Evolutionary conservation across 176 grass and related monocot genomes (phyloP), one percentile per base, ranked within the genome.

Genomic region (Triticum monococcum): DNA sequence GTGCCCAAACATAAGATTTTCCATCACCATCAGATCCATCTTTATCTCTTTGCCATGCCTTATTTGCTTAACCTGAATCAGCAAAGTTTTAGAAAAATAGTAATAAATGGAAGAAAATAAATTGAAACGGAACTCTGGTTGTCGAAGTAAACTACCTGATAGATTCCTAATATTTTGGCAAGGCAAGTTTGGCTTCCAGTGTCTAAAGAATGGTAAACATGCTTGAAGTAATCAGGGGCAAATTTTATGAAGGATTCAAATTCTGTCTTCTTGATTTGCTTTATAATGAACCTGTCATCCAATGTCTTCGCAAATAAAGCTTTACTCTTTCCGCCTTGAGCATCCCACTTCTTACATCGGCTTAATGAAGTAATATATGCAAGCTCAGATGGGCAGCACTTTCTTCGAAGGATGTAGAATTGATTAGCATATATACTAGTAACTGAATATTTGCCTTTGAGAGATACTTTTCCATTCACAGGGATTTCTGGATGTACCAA

Each of bases 181-280:
- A 98, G 97, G 82, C 94, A 95, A 79, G 94, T 94, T 79, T 95
- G 92, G 72, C 89, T 96, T 33, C 97, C 94, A 37, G 92, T 92
- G 40, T 96, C 97, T 61, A 96, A 80, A 9, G 97, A 94, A 69
- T 88, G 85, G 76, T 72, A 85, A 89, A 91, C 85, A 87, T 99
- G 92, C 80, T 94, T 91, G 71, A 99, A 99, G 81, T 99, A 99
- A 64, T 94, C 92, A 87, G 85, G 80, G 63, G 92, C 90, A 87
- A 99, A 94, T 85, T 90, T 91, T 86, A 99, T 83, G 69, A 99
- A 99, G n/a, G 93, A 96, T 52, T 96, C 97, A 32, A 99, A 93
- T 79, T 99, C 97, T 90, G 97, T 87, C 91, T 86, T 96, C 80
- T 99, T 99, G 52, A 99, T 99, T 88, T 99, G 92, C 82, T 99